Base-by-base conservation (phyloP, 2,329 filamentous ascomycete species). In the Xylaria sp. region DNA sequence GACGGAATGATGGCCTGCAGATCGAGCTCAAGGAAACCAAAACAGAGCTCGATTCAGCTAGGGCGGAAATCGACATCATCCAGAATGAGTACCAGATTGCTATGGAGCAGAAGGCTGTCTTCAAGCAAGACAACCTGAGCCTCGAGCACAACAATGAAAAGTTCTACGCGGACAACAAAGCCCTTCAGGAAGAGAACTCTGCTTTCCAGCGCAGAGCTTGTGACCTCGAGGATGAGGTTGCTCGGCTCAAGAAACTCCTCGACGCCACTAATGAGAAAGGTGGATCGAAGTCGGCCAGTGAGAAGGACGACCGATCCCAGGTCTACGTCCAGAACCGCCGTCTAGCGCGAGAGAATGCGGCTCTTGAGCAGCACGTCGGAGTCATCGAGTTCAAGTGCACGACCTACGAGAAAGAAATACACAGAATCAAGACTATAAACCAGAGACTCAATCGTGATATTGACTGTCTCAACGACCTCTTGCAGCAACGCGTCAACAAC, bases 91-190 rank as follows among this genome's bases (percentile, higher is more conserved):
- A 62, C 43, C 52, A 64, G 9, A 19, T 48, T 16, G 34, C 66
- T 38, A 19, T 52, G 11, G 59, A 64, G 56, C 77, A 82, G 57
- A 80, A 76, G 62, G 66, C 66, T 2, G 66, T 74, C 7, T 69
- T 82, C n/a, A 72, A 73, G 37, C 71, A 81, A 57, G 80, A 83
- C 60, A 80, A 82, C 54, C 69, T 76, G 29, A 78, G 76, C 59
- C 74, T 83, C 19, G 79, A 80, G 48, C 78, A 77, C 37, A 78
- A 81, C 63, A 83, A 83, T 54, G 79, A 83, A 45, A 78, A 76
- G 56, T 82, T 81, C 61, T 82, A 79, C 60, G 76, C 71, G 51
- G 79, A 82, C 63, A 82, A 80, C 70, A 66, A 66, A 39, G 48
- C 55, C 41, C 60, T 69, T 13, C 64, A 70, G 44, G 60, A 69